Conservation (phyloP, 345 rosid species). For the Brassica napus region DNA sequence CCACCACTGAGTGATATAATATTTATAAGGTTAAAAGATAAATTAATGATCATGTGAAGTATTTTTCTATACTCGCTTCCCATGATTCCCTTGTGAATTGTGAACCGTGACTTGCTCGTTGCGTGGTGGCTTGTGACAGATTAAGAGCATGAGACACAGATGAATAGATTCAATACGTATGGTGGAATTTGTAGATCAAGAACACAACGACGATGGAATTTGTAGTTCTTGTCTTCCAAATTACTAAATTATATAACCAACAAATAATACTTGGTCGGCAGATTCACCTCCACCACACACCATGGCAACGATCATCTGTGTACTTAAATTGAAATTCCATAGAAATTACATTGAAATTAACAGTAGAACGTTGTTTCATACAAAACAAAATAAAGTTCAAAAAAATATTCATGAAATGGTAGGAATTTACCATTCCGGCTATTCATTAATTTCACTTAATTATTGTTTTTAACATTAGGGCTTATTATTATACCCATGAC, state of each 20-base stretch:
- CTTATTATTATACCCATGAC: slow-evolving; percentile 30
- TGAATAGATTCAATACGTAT: not conserved
- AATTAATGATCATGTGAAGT: not conserved
- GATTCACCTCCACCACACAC: not conserved
- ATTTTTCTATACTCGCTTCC: not conserved
- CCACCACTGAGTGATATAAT: not conserved
- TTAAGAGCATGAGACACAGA: not conserved
- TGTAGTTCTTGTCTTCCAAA: not conserved
- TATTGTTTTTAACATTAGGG: slow-evolving; percentile 17
- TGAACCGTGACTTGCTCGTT: not conserved
- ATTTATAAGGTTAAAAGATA: not conserved
- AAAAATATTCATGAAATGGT: slow-evolving; percentile 6
- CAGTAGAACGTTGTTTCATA: not conserved
- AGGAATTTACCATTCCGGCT: slow-evolving; percentile 12
- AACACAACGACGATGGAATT: not conserved
- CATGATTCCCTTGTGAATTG: not conserved
- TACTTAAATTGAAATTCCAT: not conserved
- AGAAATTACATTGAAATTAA: not conserved
- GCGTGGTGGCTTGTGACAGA: not conserved
- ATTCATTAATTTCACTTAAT: slow-evolving; percentile 20
- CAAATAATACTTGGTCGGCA: not conserved
- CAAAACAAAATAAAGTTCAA: not conserved
- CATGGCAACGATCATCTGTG: not conserved
- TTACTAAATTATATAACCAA: not conserved
- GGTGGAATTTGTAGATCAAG: not conserved